These are phyloP conservation scores for Coemansia sp. DNA, from an alignment of 192 early-diverging fungal genomes.

Conservation along the genomic window DNA sequence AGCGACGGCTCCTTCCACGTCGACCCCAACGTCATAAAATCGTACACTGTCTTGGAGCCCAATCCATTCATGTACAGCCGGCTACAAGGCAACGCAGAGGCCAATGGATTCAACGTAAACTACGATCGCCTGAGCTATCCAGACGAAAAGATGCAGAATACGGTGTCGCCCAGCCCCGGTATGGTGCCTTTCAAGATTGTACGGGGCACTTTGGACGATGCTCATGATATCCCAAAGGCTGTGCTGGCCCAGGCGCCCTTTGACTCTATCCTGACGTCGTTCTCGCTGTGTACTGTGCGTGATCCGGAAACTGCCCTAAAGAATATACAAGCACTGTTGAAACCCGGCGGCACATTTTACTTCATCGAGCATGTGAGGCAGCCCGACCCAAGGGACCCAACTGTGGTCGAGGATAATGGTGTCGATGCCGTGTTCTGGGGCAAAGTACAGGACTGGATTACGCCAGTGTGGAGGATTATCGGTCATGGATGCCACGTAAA, in stretches of 20 bases:
- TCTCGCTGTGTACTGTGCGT: slow-evolving; percentile 33
- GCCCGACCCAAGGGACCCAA: slow-evolving; percentile 19
- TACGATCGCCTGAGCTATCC: slow-evolving; percentile 30
- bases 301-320: slow-evolving; percentile 17
- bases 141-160: not conserved
- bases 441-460: slow-evolving; percentile 33
- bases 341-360: slow-evolving; percentile 39
- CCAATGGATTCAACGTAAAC: slow-evolving; percentile 32
- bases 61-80: slow-evolving; percentile 38
- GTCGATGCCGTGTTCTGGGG: slow-evolving; percentile 39
- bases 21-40: slow-evolving; percentile 19
- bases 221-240: slow-evolving; percentile 25
- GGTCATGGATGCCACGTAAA: slow-evolving; percentile 41
- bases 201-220: slow-evolving; percentile 34
- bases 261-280: slow-evolving; percentile 47
- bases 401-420: slow-evolving; percentile 32
- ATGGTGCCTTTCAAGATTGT: slow-evolving; percentile 38
- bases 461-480: slow-evolving; percentile 24
- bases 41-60: slow-evolving; percentile 47
- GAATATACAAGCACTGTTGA: slow-evolving; percentile 30
- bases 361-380: slow-evolving; percentile 49
- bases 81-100: slow-evolving; percentile 30
- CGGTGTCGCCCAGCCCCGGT: not conserved
- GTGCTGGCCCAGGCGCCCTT: slow-evolving; percentile 37
- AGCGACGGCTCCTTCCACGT: slow-evolving; percentile 25